phyloP scores from a whole-genome alignment of 2,329 filamentous ascomycete genomes.

The Madurella fahalii region DNA sequence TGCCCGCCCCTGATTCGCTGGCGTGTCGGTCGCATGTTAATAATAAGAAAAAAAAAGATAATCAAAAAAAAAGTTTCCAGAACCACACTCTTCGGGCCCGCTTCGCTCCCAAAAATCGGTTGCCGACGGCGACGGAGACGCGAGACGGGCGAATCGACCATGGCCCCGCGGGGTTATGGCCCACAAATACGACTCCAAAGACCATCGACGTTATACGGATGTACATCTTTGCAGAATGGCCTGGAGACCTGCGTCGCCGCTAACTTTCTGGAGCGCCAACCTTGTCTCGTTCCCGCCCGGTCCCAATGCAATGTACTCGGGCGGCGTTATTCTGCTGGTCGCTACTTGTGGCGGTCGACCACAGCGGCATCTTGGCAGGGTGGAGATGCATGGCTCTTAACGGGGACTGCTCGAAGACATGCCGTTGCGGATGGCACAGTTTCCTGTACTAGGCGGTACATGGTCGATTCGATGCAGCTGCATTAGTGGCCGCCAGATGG shows the following conservation, averaged over 20 bases:
- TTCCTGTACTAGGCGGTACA: slow-evolving; percentile 31
- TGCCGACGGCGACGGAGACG: slow-evolving; percentile 19
- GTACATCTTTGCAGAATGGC: slow-evolving; percentile 12
- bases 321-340: slow-evolving; percentile 30
- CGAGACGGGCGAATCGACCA: slow-evolving; percentile 25
- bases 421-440: slow-evolving; percentile 24
- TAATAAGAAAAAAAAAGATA: slow-evolving; percentile 9
- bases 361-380: slow-evolving; percentile 35
- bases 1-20: slow-evolving; percentile 29
- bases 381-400: slow-evolving; percentile 28
- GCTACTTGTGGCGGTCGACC: slow-evolving; percentile 26
- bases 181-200: slow-evolving; percentile 11
- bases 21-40: slow-evolving; percentile 2
- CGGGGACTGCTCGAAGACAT: slow-evolving; percentile 19
- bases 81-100: slow-evolving; percentile 12
- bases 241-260: slow-evolving; percentile 6
- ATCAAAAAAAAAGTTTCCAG: slow-evolving; percentile 14
- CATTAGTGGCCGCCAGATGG: slow-evolving; percentile 37
- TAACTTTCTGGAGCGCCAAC: slow-evolving; percentile 1
- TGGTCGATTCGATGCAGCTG: slow-evolving; percentile 35
- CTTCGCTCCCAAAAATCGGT: slow-evolving; percentile 6
- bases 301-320: slow-evolving; percentile 29
- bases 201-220: not conserved
- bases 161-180: slow-evolving; percentile 15
- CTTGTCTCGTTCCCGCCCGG: slow-evolving; percentile 15